Percentiles rank a stretch among this genome's conserved stretches.
Evolutionary conservation across 768 basidiomycete species (phyloP).

Genomic region (Paxillus involutus): DNA sequence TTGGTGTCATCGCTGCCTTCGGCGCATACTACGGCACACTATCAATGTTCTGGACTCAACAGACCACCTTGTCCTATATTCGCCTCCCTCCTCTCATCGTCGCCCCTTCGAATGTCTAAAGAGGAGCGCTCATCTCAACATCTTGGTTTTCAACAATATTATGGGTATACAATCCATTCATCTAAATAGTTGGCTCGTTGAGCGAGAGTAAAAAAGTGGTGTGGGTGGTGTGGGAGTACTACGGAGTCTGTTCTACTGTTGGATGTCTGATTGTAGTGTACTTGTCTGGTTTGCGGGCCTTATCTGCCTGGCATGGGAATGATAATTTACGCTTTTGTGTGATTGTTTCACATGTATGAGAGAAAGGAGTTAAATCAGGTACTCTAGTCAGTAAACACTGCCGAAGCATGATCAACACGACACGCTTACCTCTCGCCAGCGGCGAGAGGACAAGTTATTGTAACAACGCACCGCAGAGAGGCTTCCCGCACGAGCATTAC

Average conservation of each 20-base stretch:
- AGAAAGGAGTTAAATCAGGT: too few relatives aligned
- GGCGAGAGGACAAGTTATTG: too few relatives aligned
- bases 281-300: background rate
- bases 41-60: slow-evolving; percentile 29
- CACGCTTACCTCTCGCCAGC: too few relatives aligned
- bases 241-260: background rate
- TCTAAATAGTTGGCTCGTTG: background rate
- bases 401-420: background rate
- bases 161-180: background rate
- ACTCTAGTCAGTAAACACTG: too few relatives aligned
- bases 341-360: too few relatives aligned
- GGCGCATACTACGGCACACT: slow-evolving; percentile 31
- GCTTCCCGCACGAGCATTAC: too few relatives aligned
- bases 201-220: background rate
- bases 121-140: background rate
- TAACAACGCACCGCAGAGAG: too few relatives aligned
- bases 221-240: background rate
- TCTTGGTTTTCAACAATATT: too few relatives aligned
- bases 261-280: background rate
- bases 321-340: background rate
- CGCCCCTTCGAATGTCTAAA: slow-evolving; percentile 18
- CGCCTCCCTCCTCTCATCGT: slow-evolving; percentile 21
- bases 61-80: slow-evolving; percentile 27
- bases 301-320: background rate
- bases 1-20: slow-evolving; percentile 26